phyloP scores from a whole-genome alignment of 305 asterid species.

The Stenogyne calaminthoides region DNA sequence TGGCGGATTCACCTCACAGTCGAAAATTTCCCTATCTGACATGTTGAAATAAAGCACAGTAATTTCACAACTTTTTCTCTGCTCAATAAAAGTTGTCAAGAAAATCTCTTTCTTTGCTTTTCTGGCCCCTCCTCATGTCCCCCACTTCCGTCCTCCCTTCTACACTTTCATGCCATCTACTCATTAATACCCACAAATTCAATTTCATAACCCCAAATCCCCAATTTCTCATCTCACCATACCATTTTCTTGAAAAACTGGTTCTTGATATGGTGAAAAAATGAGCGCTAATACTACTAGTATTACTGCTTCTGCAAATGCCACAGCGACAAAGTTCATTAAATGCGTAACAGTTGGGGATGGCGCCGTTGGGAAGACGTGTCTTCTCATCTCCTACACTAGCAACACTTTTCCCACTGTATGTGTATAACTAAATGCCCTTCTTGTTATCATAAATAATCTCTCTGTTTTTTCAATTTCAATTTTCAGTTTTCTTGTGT shows the following conservation, averaged over 20 bases:
- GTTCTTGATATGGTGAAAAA: slow-evolving; percentile 33
- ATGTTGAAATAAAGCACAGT: slow-evolving; percentile 61
- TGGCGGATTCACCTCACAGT: slow-evolving; percentile 21
- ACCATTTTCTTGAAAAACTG: neutral
- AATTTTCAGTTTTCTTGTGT: neutral
- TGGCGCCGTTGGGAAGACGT: slow-evolving; percentile 91
- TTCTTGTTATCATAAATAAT: neutral
- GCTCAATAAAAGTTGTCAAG: slow-evolving; percentile 32
- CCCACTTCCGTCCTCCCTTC: slow-evolving; percentile 43
- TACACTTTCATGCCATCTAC: slow-evolving; percentile 28
- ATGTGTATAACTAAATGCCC: slow-evolving; percentile 1
- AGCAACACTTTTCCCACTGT: slow-evolving; percentile 89
- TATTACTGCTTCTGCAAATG: slow-evolving; percentile 35
- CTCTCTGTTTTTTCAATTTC: neutral
- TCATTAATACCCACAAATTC: slow-evolving; percentile 21
- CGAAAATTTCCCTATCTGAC: slow-evolving; percentile 49
- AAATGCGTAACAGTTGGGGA: slow-evolving; percentile 92
- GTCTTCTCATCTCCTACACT: slow-evolving; percentile 83
- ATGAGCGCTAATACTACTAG: slow-evolving; percentile 47
- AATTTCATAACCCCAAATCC: neutral
- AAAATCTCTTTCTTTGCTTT: slow-evolving; percentile 45
- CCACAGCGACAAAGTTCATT: slow-evolving; percentile 65
- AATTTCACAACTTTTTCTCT: slow-evolving; percentile 40
- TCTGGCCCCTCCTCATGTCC: slow-evolving; percentile 44
- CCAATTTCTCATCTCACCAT: neutral